Base-by-base conservation (phyloP, 148 eudicot genomes). In the Diospyros lotus region DNA sequence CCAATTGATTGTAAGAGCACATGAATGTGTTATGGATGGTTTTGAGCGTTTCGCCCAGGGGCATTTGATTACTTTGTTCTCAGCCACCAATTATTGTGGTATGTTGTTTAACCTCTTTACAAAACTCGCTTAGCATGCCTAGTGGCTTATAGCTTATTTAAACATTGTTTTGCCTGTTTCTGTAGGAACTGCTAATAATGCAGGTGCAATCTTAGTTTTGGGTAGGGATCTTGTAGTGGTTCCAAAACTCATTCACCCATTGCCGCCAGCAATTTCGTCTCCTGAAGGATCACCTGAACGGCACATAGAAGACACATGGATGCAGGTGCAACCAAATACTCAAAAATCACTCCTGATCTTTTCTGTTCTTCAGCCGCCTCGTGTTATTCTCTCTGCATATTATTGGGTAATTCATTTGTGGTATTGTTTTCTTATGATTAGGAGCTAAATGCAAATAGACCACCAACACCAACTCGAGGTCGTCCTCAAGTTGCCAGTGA, bases 21-120 rank as follows among this genome's bases (percentile, higher is more conserved):
- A 96, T 76, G 99, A 96, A 81, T 93, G 99, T 75, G 99, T 96
- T 53, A 96, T 96, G 99, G 99, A 96, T 82, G 99, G 99, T 73
- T 96, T 96, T 81, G 99, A 96, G 86, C 92, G 99, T 63, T 96
- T 93, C 83, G 99, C 99, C 69, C 99, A 96, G 85, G 99, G 99
- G 56, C 99, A 96, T 83, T 75, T 96, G 71, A 96, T 96, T 45
- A 96, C 99, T 11, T 93, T 95, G 43, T 95, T 95, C 83, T 95
- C 99, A 2, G 99, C 99, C 61, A 95, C 99, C 79, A 95, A 95
- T 82, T 95, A 95, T 75, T 95, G 99, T 75, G 99, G 99, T 95
- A 81, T 73, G 84, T 78, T 44, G 43, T 69, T 58, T 41, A 8
- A 39, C 18, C 58, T 65, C 38, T 43, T 40, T 18, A 14, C 2